phyloP scores from a whole-genome alignment of 108 stramenopile species.

The Aurantiochytrium sp. region DNA sequence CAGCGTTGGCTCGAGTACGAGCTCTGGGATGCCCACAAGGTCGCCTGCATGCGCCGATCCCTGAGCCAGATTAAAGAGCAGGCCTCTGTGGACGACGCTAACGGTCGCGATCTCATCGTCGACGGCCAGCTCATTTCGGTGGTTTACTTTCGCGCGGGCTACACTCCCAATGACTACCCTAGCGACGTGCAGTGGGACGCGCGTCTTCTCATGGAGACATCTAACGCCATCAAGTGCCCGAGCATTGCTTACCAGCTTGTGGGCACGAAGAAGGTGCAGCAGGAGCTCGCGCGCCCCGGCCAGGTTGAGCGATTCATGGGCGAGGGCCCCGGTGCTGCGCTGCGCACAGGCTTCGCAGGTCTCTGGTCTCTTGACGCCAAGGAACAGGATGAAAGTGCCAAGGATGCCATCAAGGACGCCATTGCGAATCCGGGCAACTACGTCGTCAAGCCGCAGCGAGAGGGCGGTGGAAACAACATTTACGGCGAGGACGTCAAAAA shows the following conservation, averaged over 20 bases:
- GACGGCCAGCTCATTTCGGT: constrained; percentile 56
- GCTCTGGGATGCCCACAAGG: constrained; percentile 66
- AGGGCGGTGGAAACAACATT: constrained; percentile 96
- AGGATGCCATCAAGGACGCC: constrained; percentile 49
- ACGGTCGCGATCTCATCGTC: not conserved
- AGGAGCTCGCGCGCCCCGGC: constrained; percentile 73
- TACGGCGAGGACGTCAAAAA: constrained; percentile 66
- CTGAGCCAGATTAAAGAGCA: constrained; percentile 33
- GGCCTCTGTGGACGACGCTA: not conserved
- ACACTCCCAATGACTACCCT: constrained; percentile 88
- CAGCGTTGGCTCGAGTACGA: constrained; percentile 81
- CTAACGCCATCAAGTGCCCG: constrained; percentile 83
- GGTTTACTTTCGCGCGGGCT: constrained; percentile 89
- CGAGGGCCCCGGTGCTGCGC: not conserved
- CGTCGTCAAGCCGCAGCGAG: constrained; percentile 95
- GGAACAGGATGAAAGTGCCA: constrained; percentile 64
- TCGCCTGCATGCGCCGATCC: constrained; percentile 67
- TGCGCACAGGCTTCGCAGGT: constrained; percentile 33
- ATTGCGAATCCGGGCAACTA: constrained; percentile 60
- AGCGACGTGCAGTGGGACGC: constrained; percentile 74
- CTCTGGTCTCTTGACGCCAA: constrained; percentile 51
- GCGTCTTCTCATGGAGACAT: constrained; percentile 63
- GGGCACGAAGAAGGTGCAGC: constrained; percentile 96
- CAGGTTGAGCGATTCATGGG: constrained; percentile 67
- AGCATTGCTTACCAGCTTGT: constrained; percentile 83